Evolutionary conservation across 768 basidiomycete species (phyloP), one percentile per base, ranked within the genome.

Genomic region (Lentinula guzmanii): DNA sequence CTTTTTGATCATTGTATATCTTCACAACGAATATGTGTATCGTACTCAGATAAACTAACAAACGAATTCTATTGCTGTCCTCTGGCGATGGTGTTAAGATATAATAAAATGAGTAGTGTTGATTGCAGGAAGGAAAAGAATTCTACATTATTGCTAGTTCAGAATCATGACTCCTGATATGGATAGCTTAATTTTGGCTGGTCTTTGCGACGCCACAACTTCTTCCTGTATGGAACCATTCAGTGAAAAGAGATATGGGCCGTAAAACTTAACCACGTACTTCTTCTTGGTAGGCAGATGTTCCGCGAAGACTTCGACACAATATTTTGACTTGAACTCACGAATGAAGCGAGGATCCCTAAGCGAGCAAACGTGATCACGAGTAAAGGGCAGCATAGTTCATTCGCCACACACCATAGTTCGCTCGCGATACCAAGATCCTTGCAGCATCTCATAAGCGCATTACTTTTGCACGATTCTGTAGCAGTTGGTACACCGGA

Each of bases 291-390:
- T 93, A 0, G 85, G 79, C 0, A 86, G 55, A 68, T 98, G 88
- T 70, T 96, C 93, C 0, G 78, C 92, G 70, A 88, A 97, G 3
- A 95, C 85, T 68, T 98, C 95, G 6, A 89, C 68, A 67, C 91
- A 93, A 67, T 96, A 65, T 68, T 93, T 82, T 2, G 81, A 73
- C 75, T 95, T 98, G 81, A 96, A 98, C 68, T 90, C 86, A 34
- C 94, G 88, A 66, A 98, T 95, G 75, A 96, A 98, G 0, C 90
- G 87, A 28, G 96, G 96, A 70, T 98, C 96, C 95, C 93, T 95
- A 31, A 56, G 13, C n/a, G 18, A 64, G 0, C 34, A 48, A 43
- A 13, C 18, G 51, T 45, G 9, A 42, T 33, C 48, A 64, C 9
- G 42, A 58, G 10, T 16, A 15, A 37, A 52, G 39, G 39, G 34